A percentile compares a stretch with the other conserved stretches of the same genome.
Evolutionary conservation across 108 stramenopile species (phyloP).

Genomic region (Thalassiosira profunda): DNA sequence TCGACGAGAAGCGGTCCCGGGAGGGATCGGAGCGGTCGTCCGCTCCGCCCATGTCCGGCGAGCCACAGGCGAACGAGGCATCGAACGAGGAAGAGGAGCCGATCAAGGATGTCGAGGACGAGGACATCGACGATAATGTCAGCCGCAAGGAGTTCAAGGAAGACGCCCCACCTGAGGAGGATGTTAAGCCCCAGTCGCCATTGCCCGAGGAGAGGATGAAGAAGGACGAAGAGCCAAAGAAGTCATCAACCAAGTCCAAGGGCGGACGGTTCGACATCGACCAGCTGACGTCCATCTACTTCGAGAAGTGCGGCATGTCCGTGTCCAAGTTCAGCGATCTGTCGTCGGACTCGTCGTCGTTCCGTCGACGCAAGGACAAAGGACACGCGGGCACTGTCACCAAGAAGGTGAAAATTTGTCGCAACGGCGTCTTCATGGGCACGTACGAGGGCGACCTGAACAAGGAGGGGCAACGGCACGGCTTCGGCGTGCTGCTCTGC

Average conservation of each 20-base stretch:
- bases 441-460: constrained; percentile 57
- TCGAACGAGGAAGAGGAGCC: constrained; percentile 13
- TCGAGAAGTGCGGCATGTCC: constrained; percentile 41
- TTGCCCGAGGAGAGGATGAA: constrained; percentile 4
- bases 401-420: constrained; percentile 53
- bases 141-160: constrained; percentile 2
- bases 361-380: constrained; percentile 13
- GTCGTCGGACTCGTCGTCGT: constrained; percentile 30
- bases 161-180: not conserved
- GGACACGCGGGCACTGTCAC: constrained; percentile 5
- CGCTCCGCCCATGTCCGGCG: too few relatives aligned
- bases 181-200: not conserved
- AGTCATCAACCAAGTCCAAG: not conserved
- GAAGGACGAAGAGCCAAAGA: not conserved
- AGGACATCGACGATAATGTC: constrained; percentile 16
- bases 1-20: constrained; percentile 36
- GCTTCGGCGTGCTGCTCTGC: constrained; percentile 47
- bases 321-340: constrained; percentile 46
- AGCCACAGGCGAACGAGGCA: not conserved
- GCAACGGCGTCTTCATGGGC: constrained; percentile 56
- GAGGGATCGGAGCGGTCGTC: not conserved
- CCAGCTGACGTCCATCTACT: constrained; percentile 43
- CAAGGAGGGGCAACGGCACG: constrained; percentile 41
- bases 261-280: constrained; percentile 28
- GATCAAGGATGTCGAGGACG: not conserved